Evolutionary conservation across 441 rosid genomes (phyloP).

Genomic region (Populus hybrid): DNA sequence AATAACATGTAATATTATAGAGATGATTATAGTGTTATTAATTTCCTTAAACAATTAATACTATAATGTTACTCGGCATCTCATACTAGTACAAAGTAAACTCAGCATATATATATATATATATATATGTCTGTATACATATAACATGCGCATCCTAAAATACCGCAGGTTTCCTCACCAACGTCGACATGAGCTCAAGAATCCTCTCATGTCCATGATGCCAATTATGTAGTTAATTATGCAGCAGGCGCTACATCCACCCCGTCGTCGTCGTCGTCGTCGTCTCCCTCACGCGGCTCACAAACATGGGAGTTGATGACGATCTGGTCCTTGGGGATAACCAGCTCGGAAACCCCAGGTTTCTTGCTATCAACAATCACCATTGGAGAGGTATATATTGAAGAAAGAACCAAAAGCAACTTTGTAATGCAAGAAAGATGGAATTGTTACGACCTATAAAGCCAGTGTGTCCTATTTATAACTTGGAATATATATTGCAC

Average conservation of each 20-base stretch:
- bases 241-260: constrained; percentile 12
- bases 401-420: neutral
- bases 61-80: neutral
- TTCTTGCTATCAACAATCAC: neutral
- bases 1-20: too few relatives aligned
- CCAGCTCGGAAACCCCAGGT: neutral
- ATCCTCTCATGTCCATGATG: neutral
- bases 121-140: too few relatives aligned
- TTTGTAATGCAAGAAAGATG: neutral
- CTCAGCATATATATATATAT: neutral
- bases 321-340: neutral
- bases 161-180: neutral
- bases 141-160: neutral
- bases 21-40: neutral
- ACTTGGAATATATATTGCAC: neutral
- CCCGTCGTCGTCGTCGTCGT: constrained; percentile 12
- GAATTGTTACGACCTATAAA: neutral
- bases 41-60: neutral
- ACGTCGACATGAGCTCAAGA: neutral
- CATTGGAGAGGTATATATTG: neutral
- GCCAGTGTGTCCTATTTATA: neutral
- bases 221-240: neutral
- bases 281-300: neutral
- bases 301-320: neutral
- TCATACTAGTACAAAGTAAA: neutral